These are phyloP conservation scores for Pseudocercospora cruenta DNA, from an alignment of 2,329 filamentous ascomycete species.

Conservation along the genomic window DNA sequence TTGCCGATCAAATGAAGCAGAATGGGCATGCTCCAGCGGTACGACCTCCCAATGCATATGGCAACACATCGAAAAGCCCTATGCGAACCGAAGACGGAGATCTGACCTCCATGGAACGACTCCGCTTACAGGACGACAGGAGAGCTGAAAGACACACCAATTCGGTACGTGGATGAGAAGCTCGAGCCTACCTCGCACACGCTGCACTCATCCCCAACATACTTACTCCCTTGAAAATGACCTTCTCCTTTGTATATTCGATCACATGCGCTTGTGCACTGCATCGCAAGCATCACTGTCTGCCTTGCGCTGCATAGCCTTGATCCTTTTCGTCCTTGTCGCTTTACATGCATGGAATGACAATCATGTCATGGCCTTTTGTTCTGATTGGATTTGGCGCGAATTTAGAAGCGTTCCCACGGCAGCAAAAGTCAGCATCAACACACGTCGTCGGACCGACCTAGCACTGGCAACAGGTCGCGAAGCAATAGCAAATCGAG, in stretches of 20 bases:
- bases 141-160: conserved; percentile 46
- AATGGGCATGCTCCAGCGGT: conserved; percentile 34
- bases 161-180: conserved; percentile 42
- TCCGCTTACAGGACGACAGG: conserved; percentile 84
- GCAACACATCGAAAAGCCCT: conserved; percentile 40
- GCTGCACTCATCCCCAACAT: conserved; percentile 28
- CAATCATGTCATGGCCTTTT: conserved; percentile 22
- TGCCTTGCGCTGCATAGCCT: conserved; percentile 23
- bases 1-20: conserved; percentile 61
- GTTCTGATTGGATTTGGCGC: conserved; percentile 30
- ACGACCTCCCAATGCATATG: conserved; percentile 39
- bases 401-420: conserved; percentile 30
- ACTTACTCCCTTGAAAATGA: conserved; percentile 18
- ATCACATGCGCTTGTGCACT: conserved; percentile 5
- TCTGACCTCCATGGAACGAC: conserved; percentile 76
- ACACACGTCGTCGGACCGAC: conserved; percentile 14
- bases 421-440: conserved; percentile 29
- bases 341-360: conserved; percentile 18
- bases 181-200: conserved; percentile 23
- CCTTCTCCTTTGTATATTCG: conserved; percentile 24
- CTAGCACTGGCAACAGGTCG: conserved; percentile 23
- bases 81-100: conserved; percentile 72
- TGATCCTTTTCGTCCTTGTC: conserved; percentile 1
- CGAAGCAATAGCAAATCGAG: conserved; percentile 27
- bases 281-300: not conserved